Evolutionary conservation across 75 land plant species (phyloP).

Genomic region (Picea sitchensis): DNA sequence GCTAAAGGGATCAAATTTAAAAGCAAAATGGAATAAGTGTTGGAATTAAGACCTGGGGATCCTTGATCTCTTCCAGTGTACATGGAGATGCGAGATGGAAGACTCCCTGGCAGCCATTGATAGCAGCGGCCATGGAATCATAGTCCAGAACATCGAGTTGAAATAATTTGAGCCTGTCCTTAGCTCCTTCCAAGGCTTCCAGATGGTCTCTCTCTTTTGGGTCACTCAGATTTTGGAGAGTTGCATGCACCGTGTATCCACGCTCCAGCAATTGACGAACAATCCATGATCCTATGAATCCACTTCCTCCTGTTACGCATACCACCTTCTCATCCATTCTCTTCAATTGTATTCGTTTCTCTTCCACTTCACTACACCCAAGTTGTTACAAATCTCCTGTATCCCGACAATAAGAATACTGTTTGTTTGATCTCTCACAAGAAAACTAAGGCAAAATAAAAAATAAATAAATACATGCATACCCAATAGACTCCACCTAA

Average conservation of each 20-base stretch:
- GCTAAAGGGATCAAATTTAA: too few species aligned
- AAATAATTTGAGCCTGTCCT: conserved; percentile 24
- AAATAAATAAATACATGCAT: too few species aligned
- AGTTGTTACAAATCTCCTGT: too few species aligned
- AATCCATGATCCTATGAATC: conserved; percentile 26
- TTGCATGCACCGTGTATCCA: conserved; percentile 21
- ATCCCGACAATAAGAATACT: too few species aligned
- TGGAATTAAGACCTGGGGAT: conserved; percentile 15
- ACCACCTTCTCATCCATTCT: conserved; percentile 2
- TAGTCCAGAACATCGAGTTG: conserved; percentile 35
- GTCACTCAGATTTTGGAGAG: conserved; percentile 7
- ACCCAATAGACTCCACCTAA: too few species aligned
- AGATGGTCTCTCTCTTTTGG: conserved; percentile 20
- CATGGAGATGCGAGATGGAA: conserved; percentile 47
- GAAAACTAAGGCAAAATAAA: too few species aligned
- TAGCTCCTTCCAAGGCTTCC: conserved; percentile 21
- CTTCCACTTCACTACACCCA: too few species aligned
- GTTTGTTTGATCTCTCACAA: too few species aligned
- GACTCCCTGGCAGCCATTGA: conserved; percentile 34
- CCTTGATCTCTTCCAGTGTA: conserved; percentile 9
- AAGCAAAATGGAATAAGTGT: too few species aligned
- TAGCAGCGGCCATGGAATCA: conserved; percentile 21
- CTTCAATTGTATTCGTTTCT: too few species aligned
- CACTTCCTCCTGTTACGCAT: conserved; percentile 23
- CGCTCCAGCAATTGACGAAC: conserved; percentile 16